Base-by-base conservation (phyloP, 2,329 filamentous ascomycete species). In the Fusarium ramigenum region DNA sequence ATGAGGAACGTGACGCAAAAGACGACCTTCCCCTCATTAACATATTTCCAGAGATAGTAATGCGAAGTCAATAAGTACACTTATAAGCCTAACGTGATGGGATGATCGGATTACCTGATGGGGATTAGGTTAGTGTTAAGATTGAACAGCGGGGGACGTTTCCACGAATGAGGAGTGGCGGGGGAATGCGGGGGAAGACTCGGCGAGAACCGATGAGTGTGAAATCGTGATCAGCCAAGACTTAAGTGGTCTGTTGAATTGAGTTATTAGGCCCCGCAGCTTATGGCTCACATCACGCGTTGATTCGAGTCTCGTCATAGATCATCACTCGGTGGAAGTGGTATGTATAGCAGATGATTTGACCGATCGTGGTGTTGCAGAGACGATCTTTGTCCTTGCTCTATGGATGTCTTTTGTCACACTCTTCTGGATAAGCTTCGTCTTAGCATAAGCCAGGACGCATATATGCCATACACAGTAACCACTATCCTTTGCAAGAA, bases 41-140 rank as follows among this genome's bases (percentile, higher is more conserved):
- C 56, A 23, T 57, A 32, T 62, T 39, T 67, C 64, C 64, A 40
- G 23, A 67, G 28, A 67, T 32, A 52, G 64, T 52, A 67, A 67
- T 67, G 64, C 64, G 64, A 67, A 67, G 64, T 67, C 62, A 37
- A 53, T 40, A 46, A 67, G 50, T 67, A 37, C 49, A 40, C 50
- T 54, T 52, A 50, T n/a, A 30, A 30, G 32, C 34, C 50, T 32
- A 53, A 42, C 58, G 40, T 47, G 23, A 67, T 61, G 63, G n/a
- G 40, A 37, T 36, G 46, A 37, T 60, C 64, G 64, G 64, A 42
- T 67, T 67, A 53, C 64, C 36, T 3, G 9, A 32, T 68, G 49
- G 16, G 57, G 56, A 37, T 44, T 70, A 67, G 64, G 10, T n/a
- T 44, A 19, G 28, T 49, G 25, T 46, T 53, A 18, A 66, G 66